Evolutionary conservation across 106 monocot species (phyloP), one percentile per base, ranked within the genome.

Genomic region (Dendrobium nobile): DNA sequence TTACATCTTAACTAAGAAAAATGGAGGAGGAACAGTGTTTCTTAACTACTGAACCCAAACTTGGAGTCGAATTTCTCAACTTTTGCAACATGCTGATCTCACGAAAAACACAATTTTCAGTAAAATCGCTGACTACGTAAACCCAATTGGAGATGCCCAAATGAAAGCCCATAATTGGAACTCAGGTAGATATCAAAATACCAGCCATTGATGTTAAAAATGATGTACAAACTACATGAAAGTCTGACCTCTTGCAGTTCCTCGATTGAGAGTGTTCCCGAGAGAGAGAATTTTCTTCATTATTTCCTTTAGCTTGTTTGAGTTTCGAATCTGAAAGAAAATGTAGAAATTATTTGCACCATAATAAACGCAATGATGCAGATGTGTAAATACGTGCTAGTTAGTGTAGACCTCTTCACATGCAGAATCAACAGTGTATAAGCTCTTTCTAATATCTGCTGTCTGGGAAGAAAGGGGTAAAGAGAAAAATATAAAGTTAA

Each of bases 261-360:
- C 96, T 79, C 93, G 96, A 82, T 96, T 96, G 61, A 96, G 70
- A 75, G 88, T 90, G 80, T 96, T 96, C 55, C 96, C 96, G 78
- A 96, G 91, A 81, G 70, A 79, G 4, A 96, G 80, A 88, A 96
- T 96, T 83, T 83, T 96, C 85, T 96, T 93, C 96, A 96, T 91
- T 47, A 96, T 90, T 67, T 91, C 96, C 85, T 93, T 96, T 68
- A 96, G 79, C 83, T 96, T 96, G 73, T 88, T 84, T 83, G 96
- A 96, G 78, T 83, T 87, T 78, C 93, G 77, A 48, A 96, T 76
- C 96, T 96, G 90, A 70, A 40, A 82, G 47, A 37, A 15, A 13
- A 33, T 44, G 20, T 9, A 59, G 45, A 77, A 51, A 47, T 51
- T 51, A 51, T 13, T 51, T 51, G 15, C 51, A 51, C 51, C 51